A percentile compares a stretch with the other conserved stretches of the same genome.
These are phyloP conservation scores for Hyphopichia homilentoma DNA, from an alignment of 805 yeast genomes.

Conservation along the genomic window DNA sequence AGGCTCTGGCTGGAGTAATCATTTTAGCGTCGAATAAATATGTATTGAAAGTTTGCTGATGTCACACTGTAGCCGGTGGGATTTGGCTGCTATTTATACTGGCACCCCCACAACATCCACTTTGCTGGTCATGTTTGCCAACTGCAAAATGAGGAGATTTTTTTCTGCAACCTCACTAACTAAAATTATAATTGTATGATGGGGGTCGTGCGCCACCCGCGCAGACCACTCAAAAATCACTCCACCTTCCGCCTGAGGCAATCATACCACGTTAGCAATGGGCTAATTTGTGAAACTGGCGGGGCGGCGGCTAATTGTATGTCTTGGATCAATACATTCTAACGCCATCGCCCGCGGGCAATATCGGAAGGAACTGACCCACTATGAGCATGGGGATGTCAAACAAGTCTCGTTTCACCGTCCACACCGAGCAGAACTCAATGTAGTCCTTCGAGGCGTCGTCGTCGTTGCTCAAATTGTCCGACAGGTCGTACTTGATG, in stretches of 20 bases:
- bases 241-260: no score
- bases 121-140: not conserved
- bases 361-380: slow-evolving; percentile 74
- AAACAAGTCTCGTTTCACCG: slow-evolving; percentile 77
- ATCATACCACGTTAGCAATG: no score
- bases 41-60: no score
- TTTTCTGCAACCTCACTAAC: slow-evolving; percentile 1
- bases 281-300: no score
- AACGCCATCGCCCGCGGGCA: slow-evolving; percentile 34
- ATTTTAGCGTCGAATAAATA: slow-evolving; percentile 2
- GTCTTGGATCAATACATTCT: slow-evolving; percentile 20
- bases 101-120: no score
- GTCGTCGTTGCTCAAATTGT: slow-evolving; percentile 5
- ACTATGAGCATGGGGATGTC: slow-evolving; percentile 82
- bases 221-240: not conserved
- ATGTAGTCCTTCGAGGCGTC: slow-evolving; percentile 26
- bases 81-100: no score
- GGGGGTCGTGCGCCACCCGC: not conserved
- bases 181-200: no score
- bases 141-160: slow-evolving; percentile 1
- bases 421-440: slow-evolving; percentile 78
- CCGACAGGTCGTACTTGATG: slow-evolving; percentile 24
- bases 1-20: slow-evolving; percentile 20
- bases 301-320: no score
- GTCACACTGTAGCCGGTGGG: no score